A percentile compares a stretch with the other conserved stretches of the same genome.
These are phyloP conservation scores for Aureobasidium subglaciale DNA, from an alignment of 2,329 filamentous ascomycete genomes.

Conservation along the genomic window DNA sequence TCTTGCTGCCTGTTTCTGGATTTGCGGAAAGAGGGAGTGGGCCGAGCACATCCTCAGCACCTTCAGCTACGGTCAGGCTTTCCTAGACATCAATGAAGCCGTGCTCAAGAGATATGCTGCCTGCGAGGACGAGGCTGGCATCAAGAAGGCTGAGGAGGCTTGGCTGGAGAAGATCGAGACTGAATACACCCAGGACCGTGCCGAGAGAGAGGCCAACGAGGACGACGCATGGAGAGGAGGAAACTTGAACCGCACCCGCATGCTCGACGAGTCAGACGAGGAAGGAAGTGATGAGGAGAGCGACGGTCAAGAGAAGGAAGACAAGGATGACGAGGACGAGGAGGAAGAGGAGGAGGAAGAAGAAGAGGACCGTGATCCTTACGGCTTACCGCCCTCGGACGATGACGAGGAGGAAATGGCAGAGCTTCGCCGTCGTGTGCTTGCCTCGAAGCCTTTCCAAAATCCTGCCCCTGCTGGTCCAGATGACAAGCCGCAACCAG, in stretches of 20 bases:
- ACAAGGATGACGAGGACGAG: conserved; percentile 37
- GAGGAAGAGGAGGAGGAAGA: conserved; percentile 35
- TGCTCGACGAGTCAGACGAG: conserved; percentile 46
- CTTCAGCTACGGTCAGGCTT: conserved; percentile 82
- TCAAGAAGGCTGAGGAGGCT: conserved; percentile 76
- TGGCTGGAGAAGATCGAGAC: conserved; percentile 87
- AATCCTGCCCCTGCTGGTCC: conserved; percentile 40
- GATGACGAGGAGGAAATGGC: conserved; percentile 90
- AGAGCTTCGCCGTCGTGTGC: conserved; percentile 79
- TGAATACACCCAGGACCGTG: conserved; percentile 77
- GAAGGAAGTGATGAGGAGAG: conserved; percentile 34
- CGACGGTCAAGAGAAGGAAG: conserved; percentile 39
- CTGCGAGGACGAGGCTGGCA: conserved; percentile 69
- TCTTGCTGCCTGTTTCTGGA: conserved; percentile 83
- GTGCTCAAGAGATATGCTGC: conserved; percentile 78
- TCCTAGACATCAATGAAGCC: conserved; percentile 82
- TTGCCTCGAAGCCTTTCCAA: conserved; percentile 82
- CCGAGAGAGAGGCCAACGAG: conserved; percentile 50
- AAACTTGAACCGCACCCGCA: conserved; percentile 65
- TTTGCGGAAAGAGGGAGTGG: conserved; percentile 89
- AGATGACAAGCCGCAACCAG: conserved; percentile 48
- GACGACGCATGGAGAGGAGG: conserved; percentile 86
- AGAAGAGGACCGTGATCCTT: conserved; percentile 56
- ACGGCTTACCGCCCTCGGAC: conserved; percentile 66
- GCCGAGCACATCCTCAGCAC: conserved; percentile 73